Evolutionary conservation across 2,329 filamentous ascomycete genomes (phyloP).

Genomic region (Blastomyces silverae): DNA sequence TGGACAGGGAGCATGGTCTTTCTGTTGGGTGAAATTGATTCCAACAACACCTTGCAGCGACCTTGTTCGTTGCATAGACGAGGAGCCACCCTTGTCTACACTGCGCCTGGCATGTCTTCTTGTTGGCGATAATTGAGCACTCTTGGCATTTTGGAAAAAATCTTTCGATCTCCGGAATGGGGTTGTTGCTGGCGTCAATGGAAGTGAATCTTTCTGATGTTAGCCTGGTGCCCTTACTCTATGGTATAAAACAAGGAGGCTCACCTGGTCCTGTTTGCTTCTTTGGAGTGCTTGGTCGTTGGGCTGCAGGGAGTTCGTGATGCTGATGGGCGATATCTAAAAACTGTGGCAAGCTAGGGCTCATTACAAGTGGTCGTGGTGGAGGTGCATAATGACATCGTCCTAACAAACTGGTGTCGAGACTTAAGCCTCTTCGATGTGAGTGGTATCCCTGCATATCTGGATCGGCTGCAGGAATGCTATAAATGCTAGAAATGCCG

Average conservation of each 20-base stretch:
- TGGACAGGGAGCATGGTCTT: conserved; percentile 49
- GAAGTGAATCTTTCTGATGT: conserved; percentile 33
- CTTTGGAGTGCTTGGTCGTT: conserved; percentile 57
- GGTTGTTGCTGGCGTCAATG: conserved; percentile 61
- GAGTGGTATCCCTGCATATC: conserved; percentile 48
- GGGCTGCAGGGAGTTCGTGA: conserved; percentile 24
- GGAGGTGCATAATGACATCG: conserved; percentile 14
- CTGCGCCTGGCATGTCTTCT: conserved; percentile 30
- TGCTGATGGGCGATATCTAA: conserved; percentile 12
- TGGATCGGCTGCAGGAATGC: conserved; percentile 19
- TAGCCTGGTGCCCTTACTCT: background rate
- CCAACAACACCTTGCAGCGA: conserved; percentile 43
- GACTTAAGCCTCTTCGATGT: conserved; percentile 77
- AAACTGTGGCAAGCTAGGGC: conserved; percentile 46
- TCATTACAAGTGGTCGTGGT: conserved; percentile 36
- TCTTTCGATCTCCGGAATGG: conserved; percentile 44
- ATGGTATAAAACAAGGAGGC: conserved; percentile 25
- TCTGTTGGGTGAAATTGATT: conserved; percentile 32
- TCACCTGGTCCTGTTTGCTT: conserved; percentile 55
- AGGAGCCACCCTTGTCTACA: conserved; percentile 30
- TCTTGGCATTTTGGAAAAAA: conserved; percentile 35
- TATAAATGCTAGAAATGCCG: background rate
- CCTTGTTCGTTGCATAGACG: conserved; percentile 42
- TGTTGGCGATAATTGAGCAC: conserved; percentile 36
- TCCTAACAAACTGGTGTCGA: conserved; percentile 52